Conservation (phyloP, 768 basidiomycete species). For the Guyanaporus albipodus region DNA sequence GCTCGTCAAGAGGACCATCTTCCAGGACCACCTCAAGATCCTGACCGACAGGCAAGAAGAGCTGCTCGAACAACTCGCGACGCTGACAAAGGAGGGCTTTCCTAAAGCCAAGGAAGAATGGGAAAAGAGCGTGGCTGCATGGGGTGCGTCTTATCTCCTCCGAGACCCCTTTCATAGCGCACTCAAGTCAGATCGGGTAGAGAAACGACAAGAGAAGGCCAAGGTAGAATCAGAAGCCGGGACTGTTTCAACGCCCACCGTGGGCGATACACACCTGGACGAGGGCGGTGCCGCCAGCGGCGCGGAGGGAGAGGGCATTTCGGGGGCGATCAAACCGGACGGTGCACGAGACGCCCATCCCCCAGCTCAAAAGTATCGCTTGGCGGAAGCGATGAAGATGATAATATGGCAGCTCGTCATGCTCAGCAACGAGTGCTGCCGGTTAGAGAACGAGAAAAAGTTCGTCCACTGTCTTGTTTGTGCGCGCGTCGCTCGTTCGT, state of each 20-base stretch:
- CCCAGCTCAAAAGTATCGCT: slow-evolving; percentile 70
- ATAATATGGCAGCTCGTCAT: slow-evolving; percentile 78
- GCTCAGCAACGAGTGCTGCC: slow-evolving; percentile 79
- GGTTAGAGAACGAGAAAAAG: slow-evolving; percentile 65
- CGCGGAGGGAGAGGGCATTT: slow-evolving; percentile 22
- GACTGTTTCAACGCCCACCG: slow-evolving; percentile 29
- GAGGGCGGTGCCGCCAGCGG: slow-evolving; percentile 30
- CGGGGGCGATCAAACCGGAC: slow-evolving; percentile 23
- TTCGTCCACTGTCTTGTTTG: slow-evolving; percentile 19
- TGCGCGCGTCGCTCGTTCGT: not conserved
- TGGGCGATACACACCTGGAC: slow-evolving; percentile 26
- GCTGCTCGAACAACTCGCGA: slow-evolving; percentile 58
- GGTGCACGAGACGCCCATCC: slow-evolving; percentile 47
- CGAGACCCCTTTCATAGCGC: not conserved
- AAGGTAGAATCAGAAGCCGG: slow-evolving; percentile 35
- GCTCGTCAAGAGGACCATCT: slow-evolving; percentile 89
- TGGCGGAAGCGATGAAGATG: slow-evolving; percentile 78
- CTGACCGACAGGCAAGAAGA: slow-evolving; percentile 66
- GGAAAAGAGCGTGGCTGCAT: slow-evolving; percentile 63
- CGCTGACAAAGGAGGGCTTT: slow-evolving; percentile 62
- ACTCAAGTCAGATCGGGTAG: slow-evolving; percentile 23
- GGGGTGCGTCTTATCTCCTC: slow-evolving; percentile 46
- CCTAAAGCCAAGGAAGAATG: slow-evolving; percentile 70
- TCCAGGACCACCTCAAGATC: slow-evolving; percentile 63
- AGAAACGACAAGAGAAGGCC: slow-evolving; percentile 55